Base-by-base conservation (phyloP, 169 alveolate species). In the Plasmodium knowlesi region DNA sequence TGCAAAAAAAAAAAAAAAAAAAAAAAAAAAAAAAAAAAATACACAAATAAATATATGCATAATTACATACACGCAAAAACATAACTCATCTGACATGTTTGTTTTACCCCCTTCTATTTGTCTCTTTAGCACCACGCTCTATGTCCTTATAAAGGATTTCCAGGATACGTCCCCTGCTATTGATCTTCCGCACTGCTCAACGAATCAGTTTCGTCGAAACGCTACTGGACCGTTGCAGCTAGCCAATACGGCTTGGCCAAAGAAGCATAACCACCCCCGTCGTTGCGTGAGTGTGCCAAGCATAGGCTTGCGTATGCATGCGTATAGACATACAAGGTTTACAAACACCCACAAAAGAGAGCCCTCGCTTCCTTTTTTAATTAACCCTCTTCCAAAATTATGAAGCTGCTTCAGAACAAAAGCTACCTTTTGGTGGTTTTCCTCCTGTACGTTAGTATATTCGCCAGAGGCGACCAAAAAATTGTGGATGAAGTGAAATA, bases 401-500 rank as follows among this genome's bases (percentile, higher is more conserved):
- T 89, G 94, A 89, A 89, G 41, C 28, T 79, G n/a, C 37, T 89
- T 28, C 39, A 32, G 73, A 53, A 41, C 82, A 80, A 39, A 9
- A 79, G 53, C 46, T 89, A 78, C 82, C 73, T 89, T 16, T 34
- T 89, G 50, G 81, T 89, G 4, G 82, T 89, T 61, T 74, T 89
- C 82, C 71, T 89, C 71, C 67, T 78, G 32, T 89, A 71, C 54
- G 10, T 79, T 5, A 61, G 82, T 25, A 28, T 70, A n/a, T 39
- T 88, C 10, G 53, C 57, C 39, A 67, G 74, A 25, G 76, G 83
- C 83, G 37, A 67, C 19, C 28, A 3, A 22, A 41, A 1, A 0
- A 43, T 54, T 19, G 85, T 54, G 22, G 95, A 91, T 6, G 92
- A 46, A 82, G 46, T 91, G 61, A 91, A 43, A 10, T 91, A 91